Percentiles rank a stretch among this genome's conserved stretches.
These are phyloP conservation scores for Kalmusia sp. DNA, from an alignment of 2,329 filamentous ascomycete species.

Conservation along the genomic window DNA sequence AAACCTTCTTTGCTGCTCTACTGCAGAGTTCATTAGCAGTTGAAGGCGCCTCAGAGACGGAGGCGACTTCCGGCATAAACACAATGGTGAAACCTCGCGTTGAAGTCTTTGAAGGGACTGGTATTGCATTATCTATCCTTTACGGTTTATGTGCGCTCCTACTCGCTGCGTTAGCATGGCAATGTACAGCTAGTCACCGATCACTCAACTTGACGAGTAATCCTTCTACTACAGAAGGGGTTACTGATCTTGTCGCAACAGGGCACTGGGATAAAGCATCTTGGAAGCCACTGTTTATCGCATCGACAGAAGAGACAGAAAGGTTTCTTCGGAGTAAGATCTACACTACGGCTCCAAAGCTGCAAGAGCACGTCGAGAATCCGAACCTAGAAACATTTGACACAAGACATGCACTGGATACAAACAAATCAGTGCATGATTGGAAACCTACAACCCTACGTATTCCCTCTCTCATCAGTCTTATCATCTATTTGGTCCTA, in stretches of 20 bases:
- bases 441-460: not conserved
- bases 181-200: not conserved
- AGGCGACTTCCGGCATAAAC: not conserved
- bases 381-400: not conserved
- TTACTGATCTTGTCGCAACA: not conserved
- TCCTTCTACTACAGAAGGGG: not conserved
- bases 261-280: not conserved
- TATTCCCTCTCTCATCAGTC: not conserved
- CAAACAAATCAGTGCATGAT: not conserved
- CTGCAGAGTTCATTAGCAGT: not conserved
- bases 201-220: not conserved
- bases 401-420: not conserved
- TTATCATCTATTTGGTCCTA: not conserved
- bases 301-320: not conserved
- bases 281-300: not conserved
- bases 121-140: not conserved
- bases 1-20: not conserved
- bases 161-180: not conserved
- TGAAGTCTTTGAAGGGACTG: not conserved
- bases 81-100: not conserved
- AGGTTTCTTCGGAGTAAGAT: not conserved
- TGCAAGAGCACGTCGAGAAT: not conserved
- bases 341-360: not conserved
- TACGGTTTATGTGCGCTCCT: not conserved
- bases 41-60: not conserved